A percentile compares a stretch with the other conserved stretches of the same genome.
Conservation (phyloP, 1,284 basidiomycete species). For the Moniliophthora roreri region DNA sequence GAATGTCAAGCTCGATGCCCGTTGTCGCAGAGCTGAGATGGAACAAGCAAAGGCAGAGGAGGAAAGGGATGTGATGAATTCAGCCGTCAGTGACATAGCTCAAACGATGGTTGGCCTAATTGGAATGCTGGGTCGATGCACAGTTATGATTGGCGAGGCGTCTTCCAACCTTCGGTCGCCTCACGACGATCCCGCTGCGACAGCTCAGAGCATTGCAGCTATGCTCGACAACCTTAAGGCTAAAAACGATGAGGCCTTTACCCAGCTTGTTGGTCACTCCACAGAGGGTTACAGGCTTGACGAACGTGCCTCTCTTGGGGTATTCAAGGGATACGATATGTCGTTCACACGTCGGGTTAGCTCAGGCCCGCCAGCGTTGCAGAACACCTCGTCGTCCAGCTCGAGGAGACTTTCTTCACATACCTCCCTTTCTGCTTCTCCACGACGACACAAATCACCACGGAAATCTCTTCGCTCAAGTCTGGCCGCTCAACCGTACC, state of each 20-base stretch:
- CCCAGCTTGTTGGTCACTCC: constrained; percentile 62
- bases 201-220: constrained; percentile 44
- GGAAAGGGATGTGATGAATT: constrained; percentile 66
- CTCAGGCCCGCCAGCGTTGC: constrained; percentile 47
- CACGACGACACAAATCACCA: constrained; percentile 52
- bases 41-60: constrained; percentile 71
- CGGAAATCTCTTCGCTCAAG: constrained; percentile 71
- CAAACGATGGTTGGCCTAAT: constrained; percentile 69
- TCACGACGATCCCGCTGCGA: constrained; percentile 39
- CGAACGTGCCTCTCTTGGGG: constrained; percentile 40
- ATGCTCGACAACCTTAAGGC: constrained; percentile 58
- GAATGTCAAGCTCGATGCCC: constrained; percentile 72
- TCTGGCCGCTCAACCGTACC: constrained; percentile 57
- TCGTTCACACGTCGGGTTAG: constrained; percentile 41
- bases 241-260: constrained; percentile 68
- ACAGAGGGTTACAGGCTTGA: constrained; percentile 51
- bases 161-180: constrained; percentile 52
- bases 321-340: constrained; percentile 43
- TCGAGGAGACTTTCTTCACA: constrained; percentile 53
- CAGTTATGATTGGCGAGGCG: constrained; percentile 70
- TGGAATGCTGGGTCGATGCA: constrained; percentile 80
- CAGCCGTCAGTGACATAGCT: constrained; percentile 66
- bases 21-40: constrained; percentile 69
- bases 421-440: constrained; percentile 39
- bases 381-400: constrained; percentile 32